A percentile compares a stretch with the other conserved stretches of the same genome.
phyloP scores from a whole-genome alignment of 768 basidiomycete genomes.

The Suillus occidentalis region DNA sequence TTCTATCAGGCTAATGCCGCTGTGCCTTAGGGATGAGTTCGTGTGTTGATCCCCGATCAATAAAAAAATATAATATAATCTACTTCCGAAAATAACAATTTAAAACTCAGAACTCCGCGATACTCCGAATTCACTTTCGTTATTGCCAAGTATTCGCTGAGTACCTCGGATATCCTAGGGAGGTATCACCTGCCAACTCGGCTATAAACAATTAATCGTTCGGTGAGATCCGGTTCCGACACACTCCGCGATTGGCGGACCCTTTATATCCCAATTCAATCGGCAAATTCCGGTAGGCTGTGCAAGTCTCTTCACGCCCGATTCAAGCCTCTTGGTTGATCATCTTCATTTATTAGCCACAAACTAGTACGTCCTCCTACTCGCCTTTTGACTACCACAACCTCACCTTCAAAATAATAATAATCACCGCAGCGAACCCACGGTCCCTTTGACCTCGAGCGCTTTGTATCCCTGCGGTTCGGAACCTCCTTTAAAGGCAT shows the following conservation, averaged over 20 bases:
- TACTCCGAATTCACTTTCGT: conserved; percentile 6
- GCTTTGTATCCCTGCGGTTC: conserved; percentile 5
- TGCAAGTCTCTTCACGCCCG: conserved; percentile 21
- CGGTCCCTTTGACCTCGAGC: conserved; percentile 4
- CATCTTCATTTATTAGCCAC: conserved; percentile 23
- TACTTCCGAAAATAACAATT: conserved; percentile 29
- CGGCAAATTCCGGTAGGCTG: conserved; percentile 29
- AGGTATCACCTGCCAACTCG: conserved; percentile 2
- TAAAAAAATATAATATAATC: conserved; percentile 34
- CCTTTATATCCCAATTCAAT: conserved; percentile 26
- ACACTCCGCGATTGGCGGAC: conserved; percentile 16
- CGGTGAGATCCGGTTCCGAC: conserved; percentile 7
- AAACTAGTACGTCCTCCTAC: no score
- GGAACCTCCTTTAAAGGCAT: conserved; percentile 9
- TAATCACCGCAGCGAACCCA: conserved; percentile 12
- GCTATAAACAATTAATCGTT: conserved; percentile 7
- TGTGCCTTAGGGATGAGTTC: conserved; percentile 34
- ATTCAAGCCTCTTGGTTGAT: conserved; percentile 3
- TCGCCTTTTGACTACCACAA: no score
- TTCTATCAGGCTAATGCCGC: conserved; percentile 21
- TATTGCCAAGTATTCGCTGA: conserved; percentile 21
- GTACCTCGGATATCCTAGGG: conserved; percentile 8
- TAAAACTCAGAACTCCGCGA: conserved; percentile 33
- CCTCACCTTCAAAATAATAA: conserved; percentile 11
- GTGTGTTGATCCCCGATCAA: conserved; percentile 67